A percentile compares a stretch with the other conserved stretches of the same genome.
These are phyloP conservation scores for Kwoniella shivajii DNA, from an alignment of 1,284 basidiomycete species.

Conservation along the genomic window DNA sequence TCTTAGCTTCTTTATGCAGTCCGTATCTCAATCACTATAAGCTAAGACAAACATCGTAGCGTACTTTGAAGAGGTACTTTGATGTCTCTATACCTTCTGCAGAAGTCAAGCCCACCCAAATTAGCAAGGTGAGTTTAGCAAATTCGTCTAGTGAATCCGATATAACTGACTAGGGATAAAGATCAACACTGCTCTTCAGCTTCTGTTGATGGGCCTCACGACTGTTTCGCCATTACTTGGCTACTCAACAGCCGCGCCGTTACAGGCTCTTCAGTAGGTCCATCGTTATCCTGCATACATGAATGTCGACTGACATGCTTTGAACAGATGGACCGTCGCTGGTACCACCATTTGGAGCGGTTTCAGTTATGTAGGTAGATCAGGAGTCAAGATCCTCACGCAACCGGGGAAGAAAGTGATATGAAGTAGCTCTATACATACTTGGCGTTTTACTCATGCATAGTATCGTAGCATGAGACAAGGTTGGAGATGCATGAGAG, in stretches of 20 bases:
- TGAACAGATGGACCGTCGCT: constrained; percentile 74
- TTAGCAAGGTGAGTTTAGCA: constrained; percentile 71
- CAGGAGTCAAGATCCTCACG: constrained; percentile 64
- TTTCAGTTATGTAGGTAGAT: constrained; percentile 78
- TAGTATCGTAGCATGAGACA: neutral
- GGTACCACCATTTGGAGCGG: constrained; percentile 92
- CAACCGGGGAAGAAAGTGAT: constrained; percentile 19
- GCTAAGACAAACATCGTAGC: constrained; percentile 58
- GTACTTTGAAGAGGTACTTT: constrained; percentile 90
- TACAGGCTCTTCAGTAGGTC: constrained; percentile 68
- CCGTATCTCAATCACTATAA: neutral
- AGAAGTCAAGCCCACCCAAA: constrained; percentile 83
- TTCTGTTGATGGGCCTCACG: constrained; percentile 83
- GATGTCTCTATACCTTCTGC: constrained; percentile 93
- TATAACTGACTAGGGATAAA: constrained; percentile 48
- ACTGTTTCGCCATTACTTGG: constrained; percentile 81
- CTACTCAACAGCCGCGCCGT: constrained; percentile 61
- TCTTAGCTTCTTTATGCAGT: neutral
- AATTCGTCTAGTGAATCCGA: neutral
- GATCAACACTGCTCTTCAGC: constrained; percentile 91
- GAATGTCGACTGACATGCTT: constrained; percentile 30
- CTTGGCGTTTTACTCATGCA: neutral
- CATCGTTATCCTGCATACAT: neutral
- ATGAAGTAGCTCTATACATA: neutral
- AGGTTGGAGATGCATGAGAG: neutral